Conservation (phyloP, 73 alveolate genomes). For the Paramecium primaurelia region DNA sequence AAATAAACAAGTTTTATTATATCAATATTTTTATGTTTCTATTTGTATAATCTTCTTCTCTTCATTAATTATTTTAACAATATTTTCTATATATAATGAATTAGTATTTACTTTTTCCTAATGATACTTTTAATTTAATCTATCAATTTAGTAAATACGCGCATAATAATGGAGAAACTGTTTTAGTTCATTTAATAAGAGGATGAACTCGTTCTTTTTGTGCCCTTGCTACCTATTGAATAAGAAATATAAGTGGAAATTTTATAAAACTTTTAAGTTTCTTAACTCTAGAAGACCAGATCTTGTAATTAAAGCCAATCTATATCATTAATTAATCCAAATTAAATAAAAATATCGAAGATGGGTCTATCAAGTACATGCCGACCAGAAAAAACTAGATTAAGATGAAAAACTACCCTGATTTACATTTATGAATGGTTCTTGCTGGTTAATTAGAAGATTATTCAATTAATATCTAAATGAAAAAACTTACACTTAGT, state of each 20-base stretch:
- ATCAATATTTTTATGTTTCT: no score
- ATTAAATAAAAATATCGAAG: conserved; percentile 61
- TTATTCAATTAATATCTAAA: neutral
- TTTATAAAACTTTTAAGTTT: conserved; percentile 79
- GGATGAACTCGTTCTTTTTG: conserved; percentile 91
- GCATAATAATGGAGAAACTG: conserved; percentile 80
- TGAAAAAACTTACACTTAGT: conserved; percentile 64
- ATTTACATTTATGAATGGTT: conserved; percentile 68
- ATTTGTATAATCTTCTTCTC: no score
- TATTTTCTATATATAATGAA: conserved; percentile 32
- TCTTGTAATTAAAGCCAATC: conserved; percentile 79
- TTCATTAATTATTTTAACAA: no score
- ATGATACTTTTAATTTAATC: conserved; percentile 83
- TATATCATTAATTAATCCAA: conserved; percentile 67
- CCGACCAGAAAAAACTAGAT: conserved; percentile 61
- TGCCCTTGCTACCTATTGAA: conserved; percentile 83
- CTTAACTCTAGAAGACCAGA: conserved; percentile 83
- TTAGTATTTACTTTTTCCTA: conserved; percentile 81
- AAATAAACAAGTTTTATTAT: conserved; percentile 47
- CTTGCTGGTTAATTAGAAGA: conserved; percentile 57
- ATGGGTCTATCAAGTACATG: conserved; percentile 68
- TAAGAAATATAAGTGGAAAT: conserved; percentile 89
- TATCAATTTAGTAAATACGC: conserved; percentile 87
- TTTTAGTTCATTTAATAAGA: conserved; percentile 89
- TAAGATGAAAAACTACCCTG: conserved; percentile 72